A percentile compares a stretch with the other conserved stretches of the same genome.
Evolutionary conservation across 202 grass and related monocot species (phyloP).

Genomic region (Hordeum pubiflorum): DNA sequence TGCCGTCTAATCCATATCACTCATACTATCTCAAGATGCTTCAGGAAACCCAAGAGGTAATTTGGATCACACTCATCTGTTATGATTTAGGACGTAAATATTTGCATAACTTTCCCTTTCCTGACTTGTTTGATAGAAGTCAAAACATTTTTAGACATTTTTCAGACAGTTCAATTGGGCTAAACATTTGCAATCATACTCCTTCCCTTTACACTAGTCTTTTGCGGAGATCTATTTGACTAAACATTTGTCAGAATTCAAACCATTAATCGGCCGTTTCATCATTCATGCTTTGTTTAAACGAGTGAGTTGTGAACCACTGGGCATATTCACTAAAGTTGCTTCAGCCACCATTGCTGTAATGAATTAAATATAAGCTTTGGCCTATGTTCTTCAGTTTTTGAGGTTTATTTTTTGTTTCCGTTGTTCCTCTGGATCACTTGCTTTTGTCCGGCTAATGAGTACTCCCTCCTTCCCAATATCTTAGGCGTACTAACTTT

Average conservation of each 20-base stretch:
- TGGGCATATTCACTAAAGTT: background rate
- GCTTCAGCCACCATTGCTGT: background rate
- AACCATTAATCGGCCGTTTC: background rate
- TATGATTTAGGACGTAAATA: conserved; percentile 20
- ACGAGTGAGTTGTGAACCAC: background rate
- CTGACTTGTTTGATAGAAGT: background rate
- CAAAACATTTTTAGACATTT: background rate
- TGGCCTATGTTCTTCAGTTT: background rate
- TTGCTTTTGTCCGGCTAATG: background rate
- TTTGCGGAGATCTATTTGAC: background rate
- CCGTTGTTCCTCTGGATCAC: background rate
- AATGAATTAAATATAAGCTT: background rate
- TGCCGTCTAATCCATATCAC: conserved; percentile 76
- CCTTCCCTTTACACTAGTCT: background rate
- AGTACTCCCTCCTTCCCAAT: no score
- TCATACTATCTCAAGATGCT: conserved; percentile 77
- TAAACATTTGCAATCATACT: background rate
- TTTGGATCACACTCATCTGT: conserved; percentile 15
- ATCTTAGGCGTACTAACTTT: no score
- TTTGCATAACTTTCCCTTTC: background rate
- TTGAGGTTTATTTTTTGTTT: background rate
- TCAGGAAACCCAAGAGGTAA: conserved; percentile 70
- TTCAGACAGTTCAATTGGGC: background rate
- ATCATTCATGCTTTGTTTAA: background rate
- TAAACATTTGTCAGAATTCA: background rate